Evolutionary conservation across 306 rosid species (phyloP).

Genomic region (Rubus parviflorus): DNA sequence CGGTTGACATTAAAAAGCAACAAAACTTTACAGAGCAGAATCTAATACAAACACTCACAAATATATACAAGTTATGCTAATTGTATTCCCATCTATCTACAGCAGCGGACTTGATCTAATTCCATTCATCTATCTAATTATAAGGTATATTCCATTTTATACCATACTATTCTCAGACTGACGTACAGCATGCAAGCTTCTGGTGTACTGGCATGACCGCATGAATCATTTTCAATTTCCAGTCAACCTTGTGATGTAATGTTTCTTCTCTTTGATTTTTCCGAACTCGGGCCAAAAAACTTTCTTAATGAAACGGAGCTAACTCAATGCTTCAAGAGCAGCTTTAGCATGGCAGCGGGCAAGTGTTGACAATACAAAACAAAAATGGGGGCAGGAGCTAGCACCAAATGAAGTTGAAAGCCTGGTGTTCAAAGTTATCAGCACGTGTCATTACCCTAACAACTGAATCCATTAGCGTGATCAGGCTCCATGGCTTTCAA

Average conservation of each 20-base stretch:
- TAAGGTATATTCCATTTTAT: neutral
- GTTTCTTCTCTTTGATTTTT: neutral
- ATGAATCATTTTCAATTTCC: neutral
- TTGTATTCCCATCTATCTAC: neutral
- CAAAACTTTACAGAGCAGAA: too few species aligned
- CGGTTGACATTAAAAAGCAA: too few species aligned
- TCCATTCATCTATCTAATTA: neutral
- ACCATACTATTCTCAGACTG: neutral
- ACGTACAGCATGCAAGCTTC: neutral
- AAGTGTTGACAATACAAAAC: constrained; percentile 22
- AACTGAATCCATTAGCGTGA: neutral
- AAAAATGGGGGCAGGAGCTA: constrained; percentile 22
- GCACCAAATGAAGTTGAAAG: neutral
- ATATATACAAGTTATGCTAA: neutral
- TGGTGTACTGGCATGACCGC: neutral
- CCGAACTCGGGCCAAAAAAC: neutral
- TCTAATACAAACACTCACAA: neutral
- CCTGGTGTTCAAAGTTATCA: neutral
- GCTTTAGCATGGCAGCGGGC: constrained; percentile 25
- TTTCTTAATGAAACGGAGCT: neutral
- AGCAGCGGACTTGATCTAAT: neutral
- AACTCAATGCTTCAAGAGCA: neutral
- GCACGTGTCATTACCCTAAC: neutral
- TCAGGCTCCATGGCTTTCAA: constrained; percentile 19
- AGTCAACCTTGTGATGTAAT: constrained; percentile 1